Base-by-base conservation (phyloP, 768 basidiomycete genomes). In the Infundibulicybe gibba region DNA sequence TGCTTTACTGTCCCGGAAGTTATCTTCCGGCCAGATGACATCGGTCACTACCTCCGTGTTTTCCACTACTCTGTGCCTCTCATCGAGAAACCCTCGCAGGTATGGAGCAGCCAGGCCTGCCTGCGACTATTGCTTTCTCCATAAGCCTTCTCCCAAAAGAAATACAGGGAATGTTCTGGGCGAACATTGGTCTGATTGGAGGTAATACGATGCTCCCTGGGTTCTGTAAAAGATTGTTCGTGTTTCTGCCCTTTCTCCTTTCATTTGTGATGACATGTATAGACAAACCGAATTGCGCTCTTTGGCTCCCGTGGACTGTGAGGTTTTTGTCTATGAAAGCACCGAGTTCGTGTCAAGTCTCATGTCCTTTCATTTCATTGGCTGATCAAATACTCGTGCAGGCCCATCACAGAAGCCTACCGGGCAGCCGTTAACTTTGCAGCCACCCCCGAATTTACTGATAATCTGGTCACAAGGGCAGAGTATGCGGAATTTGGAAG, bases 131-230 rank as follows among this genome's bases (percentile, higher is more conserved):
- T 49, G 86, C 88, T 34, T 61, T 77, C 45, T 86, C 86, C 48
- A 92, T 98, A 58, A 72, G 77, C 0, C 65, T 77, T 25, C 79
- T 97, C 49, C 90, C 91, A 0, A 69, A 75, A 43, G 91, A 94
- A 56, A 56, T 94, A 19, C 90, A 85, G 54, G 94, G 91, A 31
- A 82, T 98, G 86, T 97, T 93, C 65, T 98, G 93, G 93, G 82
- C 83, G 31, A 91, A 97, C 63, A 93, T 98, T 50, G 89, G 88
- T 11, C 67, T 95, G 52, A 80, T 93, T 57, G 94, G 94, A 41
- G 94, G 94, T 12, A 87, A 79, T 63, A 80, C 81, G 13, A 79
- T 79, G 55, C 81, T 94, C 54, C 72, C 81, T 37, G 88, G 86
- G 5, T 86, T 97, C 55, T 75, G 76, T 16, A 66, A 75, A 43